Conservation (phyloP, 2,329 filamentous ascomycete species). For the Cytospora piceicola region DNA sequence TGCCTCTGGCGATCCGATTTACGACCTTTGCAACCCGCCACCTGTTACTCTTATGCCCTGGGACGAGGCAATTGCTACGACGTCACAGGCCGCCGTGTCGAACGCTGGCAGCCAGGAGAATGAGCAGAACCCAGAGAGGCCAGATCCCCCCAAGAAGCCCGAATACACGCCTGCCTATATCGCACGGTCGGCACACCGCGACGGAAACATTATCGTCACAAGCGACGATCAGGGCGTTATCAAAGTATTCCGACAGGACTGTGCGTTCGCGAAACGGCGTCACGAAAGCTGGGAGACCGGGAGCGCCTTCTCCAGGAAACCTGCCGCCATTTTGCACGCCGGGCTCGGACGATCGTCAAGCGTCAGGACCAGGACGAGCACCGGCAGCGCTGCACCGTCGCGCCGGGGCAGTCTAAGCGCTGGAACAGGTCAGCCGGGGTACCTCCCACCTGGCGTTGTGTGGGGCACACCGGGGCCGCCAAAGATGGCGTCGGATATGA, state of each 20-base stretch:
- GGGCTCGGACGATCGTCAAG: constrained; percentile 62
- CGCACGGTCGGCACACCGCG: constrained; percentile 72
- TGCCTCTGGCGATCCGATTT: constrained; percentile 87
- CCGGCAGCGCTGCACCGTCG: constrained; percentile 52
- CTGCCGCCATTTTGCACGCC: constrained; percentile 58
- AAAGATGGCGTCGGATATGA: constrained; percentile 67
- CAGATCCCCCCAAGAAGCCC: constrained; percentile 46
- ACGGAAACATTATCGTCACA: constrained; percentile 90
- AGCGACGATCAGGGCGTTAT: constrained; percentile 87
- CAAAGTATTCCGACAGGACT: constrained; percentile 95
- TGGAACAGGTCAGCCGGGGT: constrained; percentile 29
- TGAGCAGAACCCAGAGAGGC: constrained; percentile 21
- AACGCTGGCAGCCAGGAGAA: constrained; percentile 23
- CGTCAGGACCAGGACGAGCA: constrained; percentile 58
- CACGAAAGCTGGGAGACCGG: constrained; percentile 78
- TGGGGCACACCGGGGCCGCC: constrained; percentile 36
- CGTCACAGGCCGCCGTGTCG: constrained; percentile 39
- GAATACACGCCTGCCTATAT: constrained; percentile 78
- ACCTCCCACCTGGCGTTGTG: constrained; percentile 39
- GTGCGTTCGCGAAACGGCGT: constrained; percentile 77
- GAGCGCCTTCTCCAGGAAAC: constrained; percentile 74
- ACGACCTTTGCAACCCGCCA: constrained; percentile 93
- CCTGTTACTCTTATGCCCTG: constrained; percentile 80
- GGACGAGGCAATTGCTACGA: constrained; percentile 57
- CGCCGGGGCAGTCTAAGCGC: constrained; percentile 58